Evolutionary conservation across 805 yeast genomes (phyloP).

Genomic region (Candida incommunis): DNA sequence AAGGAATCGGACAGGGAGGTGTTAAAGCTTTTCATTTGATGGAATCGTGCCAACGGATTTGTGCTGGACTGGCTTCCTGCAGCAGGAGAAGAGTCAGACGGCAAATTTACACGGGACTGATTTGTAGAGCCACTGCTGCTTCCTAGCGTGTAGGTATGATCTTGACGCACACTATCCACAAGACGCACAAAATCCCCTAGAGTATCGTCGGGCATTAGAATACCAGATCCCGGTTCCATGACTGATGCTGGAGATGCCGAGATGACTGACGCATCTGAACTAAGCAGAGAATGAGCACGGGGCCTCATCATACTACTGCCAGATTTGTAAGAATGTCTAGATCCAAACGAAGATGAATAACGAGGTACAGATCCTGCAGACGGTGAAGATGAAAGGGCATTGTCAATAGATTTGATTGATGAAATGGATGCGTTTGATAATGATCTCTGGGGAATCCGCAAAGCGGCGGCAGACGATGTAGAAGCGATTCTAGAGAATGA

Average conservation of each 20-base stretch:
- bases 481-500: conserved; percentile 30
- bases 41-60: conserved; percentile 21
- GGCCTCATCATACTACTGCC: conserved; percentile 34
- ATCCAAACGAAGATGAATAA: conserved; percentile 25
- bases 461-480: conserved; percentile 27
- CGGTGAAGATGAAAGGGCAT: conserved; percentile 12
- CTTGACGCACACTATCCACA: conserved; percentile 50
- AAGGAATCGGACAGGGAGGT: conserved; percentile 22
- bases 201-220: conserved; percentile 31
- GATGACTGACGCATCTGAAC: neutral
- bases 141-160: conserved; percentile 20
- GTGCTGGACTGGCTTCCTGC: conserved; percentile 3
- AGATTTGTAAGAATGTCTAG: conserved; percentile 22
- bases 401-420: conserved; percentile 20
- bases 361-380: conserved; percentile 8
- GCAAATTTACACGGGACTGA: conserved; percentile 1
- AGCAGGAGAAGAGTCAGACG: conserved; percentile 1
- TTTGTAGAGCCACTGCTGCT: neutral
- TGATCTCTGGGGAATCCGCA: conserved; percentile 23
- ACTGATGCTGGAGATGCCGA: conserved; percentile 7
- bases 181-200: conserved; percentile 56
- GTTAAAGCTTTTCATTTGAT: conserved; percentile 20
- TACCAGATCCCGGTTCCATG: conserved; percentile 26
- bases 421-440: conserved; percentile 14
- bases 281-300: neutral